These are phyloP conservation scores for Boehmeria nivea DNA, from an alignment of 306 rosid species.

Conservation along the genomic window DNA sequence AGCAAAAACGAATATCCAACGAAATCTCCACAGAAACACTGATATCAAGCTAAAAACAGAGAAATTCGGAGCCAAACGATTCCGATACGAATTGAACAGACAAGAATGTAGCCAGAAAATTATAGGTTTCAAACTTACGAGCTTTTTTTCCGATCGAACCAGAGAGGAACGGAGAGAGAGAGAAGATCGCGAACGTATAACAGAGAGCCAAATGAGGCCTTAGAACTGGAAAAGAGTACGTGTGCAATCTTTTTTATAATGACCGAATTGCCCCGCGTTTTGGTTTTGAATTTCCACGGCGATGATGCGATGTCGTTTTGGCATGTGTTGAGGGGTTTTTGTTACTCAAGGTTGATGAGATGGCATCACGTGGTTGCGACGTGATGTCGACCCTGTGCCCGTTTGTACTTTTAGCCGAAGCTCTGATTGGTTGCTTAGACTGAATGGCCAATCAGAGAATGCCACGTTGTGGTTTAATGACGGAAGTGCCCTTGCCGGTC, in stretches of 20 bases:
- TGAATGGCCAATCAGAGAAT: not conserved
- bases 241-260: not conserved
- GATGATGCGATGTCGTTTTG: not conserved
- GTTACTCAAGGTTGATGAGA: not conserved
- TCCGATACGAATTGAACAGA: constrained; percentile 11
- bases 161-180: constrained; percentile 10
- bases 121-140: not conserved
- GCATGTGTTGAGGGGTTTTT: not conserved
- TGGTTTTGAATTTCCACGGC: constrained; percentile 11
- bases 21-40: not conserved
- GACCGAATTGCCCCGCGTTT: constrained; percentile 34
- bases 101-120: not conserved
- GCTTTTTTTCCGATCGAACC: constrained; percentile 23
- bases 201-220: not conserved
- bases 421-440: not conserved
- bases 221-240: not conserved
- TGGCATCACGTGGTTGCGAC: constrained; percentile 9
- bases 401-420: constrained; percentile 2
- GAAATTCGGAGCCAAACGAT: not conserved
- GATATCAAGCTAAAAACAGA: not conserved
- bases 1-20: not conserved
- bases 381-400: not conserved
- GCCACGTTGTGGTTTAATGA: not conserved
- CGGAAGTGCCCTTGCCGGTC: constrained; percentile 12
- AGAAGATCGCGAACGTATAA: not conserved